phyloP scores from a whole-genome alignment of 192 early-diverging fungal genomes.

The Entomortierella lignicola region DNA sequence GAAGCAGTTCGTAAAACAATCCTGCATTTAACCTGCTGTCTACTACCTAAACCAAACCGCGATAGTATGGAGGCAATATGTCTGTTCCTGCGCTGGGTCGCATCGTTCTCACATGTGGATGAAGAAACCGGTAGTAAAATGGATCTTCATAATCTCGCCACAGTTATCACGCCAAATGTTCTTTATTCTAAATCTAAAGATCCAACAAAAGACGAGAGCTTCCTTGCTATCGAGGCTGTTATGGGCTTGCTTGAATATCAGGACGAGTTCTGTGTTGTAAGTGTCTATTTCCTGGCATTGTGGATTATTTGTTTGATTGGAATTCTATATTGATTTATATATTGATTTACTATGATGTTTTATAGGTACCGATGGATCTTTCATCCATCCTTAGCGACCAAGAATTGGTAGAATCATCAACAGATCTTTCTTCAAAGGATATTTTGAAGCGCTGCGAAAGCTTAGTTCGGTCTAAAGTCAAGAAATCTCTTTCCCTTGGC shows the following conservation, averaged over 20 bases:
- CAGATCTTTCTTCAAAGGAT: constrained; percentile 63
- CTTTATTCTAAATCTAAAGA: constrained; percentile 88
- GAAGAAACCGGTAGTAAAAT: constrained; percentile 89
- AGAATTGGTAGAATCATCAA: constrained; percentile 57
- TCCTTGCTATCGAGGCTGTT: constrained; percentile 75
- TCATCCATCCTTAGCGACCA: constrained; percentile 61
- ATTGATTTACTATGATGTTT: background rate
- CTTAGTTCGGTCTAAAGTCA: constrained; percentile 55
- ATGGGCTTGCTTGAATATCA: constrained; percentile 74
- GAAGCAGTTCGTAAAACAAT: constrained; percentile 68
- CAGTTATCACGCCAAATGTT: constrained; percentile 95
- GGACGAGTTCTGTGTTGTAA: constrained; percentile 75
- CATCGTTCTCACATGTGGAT: constrained; percentile 75
- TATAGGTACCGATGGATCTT: constrained; percentile 67
- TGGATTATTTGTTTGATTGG: background rate
- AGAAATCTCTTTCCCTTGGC: constrained; percentile 55
- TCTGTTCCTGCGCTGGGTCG: constrained; percentile 89
- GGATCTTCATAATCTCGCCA: constrained; percentile 92
- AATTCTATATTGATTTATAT: too few species aligned
- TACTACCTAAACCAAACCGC: constrained; percentile 91
- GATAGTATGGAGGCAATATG: constrained; percentile 94
- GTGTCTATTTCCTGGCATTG: background rate
- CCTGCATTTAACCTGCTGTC: constrained; percentile 83
- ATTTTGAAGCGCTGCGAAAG: constrained; percentile 68
- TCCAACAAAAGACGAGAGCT: constrained; percentile 79